Evolutionary conservation across 164 flowering plant genomes (phyloP), one percentile per base, ranked within the genome.

Genomic region (Vitis riparia): DNA sequence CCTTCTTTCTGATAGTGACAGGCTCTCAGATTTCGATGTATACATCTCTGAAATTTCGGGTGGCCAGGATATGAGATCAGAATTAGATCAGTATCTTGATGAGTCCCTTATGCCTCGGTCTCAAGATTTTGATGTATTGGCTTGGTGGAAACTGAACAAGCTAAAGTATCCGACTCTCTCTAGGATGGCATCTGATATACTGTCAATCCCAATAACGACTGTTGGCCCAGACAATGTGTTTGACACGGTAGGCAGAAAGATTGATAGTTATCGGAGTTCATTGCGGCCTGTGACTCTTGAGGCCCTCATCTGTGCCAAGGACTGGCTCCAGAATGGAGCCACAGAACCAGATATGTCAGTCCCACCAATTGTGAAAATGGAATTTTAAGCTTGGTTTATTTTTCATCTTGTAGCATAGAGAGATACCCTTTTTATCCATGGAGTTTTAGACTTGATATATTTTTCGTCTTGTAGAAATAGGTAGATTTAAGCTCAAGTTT

Each of bases 241-340:
- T 61, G 83, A 83, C 59, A 83, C 89, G 0, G 62, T 49, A 3
- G 66, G 61, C 64, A 83, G 74, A 49, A 80, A 76, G 81, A 73
- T 90, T 63, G 87, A 86, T 69, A 67, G 77, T 51, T 80, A 86
- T 58, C 73, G 81, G 62, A 72, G 84, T 75, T 88, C 88, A 0
- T 69, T 92, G 69, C 80, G 71, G 11, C 86, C 87, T 5, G 74
- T 68, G 56, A 86, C 90, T 1, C 70, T 90, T n/a, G 96, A 92
- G 71, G 93, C 94, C 23, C 78, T 92, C n/a, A 61, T 89, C 29
- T 92, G 97, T 67, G 82, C 91, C 12, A 90, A 88, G 74, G 89
- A 89, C 69, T 92, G 97, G 97, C 78, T 88, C 49, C 87, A 78
- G 51, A 63, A 70, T 70, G 85, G 76, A 27, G 30, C 80, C 0